Percentiles rank a stretch among this genome's conserved stretches.
phyloP scores from a whole-genome alignment of 208 protist genomes.

The Angomonas deanei region DNA sequence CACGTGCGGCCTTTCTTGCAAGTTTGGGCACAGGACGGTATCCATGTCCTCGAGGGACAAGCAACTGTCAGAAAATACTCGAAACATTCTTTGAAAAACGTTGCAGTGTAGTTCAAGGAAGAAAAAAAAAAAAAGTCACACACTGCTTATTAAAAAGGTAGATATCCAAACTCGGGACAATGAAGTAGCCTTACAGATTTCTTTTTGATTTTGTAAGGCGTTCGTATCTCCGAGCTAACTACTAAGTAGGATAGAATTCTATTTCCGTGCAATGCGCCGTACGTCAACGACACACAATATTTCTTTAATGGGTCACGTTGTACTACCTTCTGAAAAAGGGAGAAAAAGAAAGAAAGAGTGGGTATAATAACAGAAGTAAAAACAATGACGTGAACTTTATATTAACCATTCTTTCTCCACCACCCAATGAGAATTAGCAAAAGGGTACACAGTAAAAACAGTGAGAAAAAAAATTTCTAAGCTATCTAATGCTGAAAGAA shows the following conservation, averaged over 20 bases:
- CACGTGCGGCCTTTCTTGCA: slow-evolving; percentile 74
- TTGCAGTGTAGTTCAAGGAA: not conserved
- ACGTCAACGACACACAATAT: too few species aligned
- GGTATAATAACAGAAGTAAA: too few species aligned
- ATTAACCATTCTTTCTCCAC: too few species aligned
- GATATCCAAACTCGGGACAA: slow-evolving; percentile 5
- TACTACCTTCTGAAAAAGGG: too few species aligned
- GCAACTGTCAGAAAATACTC: slow-evolving; percentile 85
- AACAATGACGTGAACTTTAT: too few species aligned
- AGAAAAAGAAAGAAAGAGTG: slow-evolving; percentile 16
- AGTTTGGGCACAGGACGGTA: slow-evolving; percentile 52
- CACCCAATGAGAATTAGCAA: slow-evolving; percentile 4
- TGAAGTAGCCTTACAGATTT: not conserved
- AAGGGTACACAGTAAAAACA: not conserved
- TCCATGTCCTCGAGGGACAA: slow-evolving; percentile 89
- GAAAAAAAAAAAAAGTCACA: slow-evolving; percentile 12
- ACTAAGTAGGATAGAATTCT: too few species aligned
- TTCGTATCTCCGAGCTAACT: too few species aligned
- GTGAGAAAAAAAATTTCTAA: not conserved
- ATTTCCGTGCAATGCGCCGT: too few species aligned
- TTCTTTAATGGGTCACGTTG: too few species aligned
- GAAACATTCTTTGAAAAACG: slow-evolving; percentile 45
- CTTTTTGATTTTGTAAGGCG: not conserved
- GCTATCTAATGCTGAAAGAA: slow-evolving; percentile 50
- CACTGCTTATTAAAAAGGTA: slow-evolving; percentile 7